These are phyloP conservation scores for Fusarium protoensiforme DNA, from an alignment of 2,329 filamentous ascomycete species.

Conservation along the genomic window DNA sequence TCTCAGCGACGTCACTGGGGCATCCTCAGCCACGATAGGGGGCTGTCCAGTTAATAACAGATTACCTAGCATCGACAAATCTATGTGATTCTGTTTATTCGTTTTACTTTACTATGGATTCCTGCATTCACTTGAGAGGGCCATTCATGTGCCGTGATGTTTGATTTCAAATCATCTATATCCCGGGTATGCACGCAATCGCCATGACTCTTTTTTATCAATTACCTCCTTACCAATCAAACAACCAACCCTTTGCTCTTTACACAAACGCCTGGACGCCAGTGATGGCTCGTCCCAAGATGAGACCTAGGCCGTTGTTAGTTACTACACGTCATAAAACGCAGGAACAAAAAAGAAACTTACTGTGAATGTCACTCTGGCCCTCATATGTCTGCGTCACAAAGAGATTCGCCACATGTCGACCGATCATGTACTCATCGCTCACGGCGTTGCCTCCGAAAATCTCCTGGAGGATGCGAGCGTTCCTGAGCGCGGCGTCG, in stretches of 20 bases:
- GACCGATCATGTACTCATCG: constrained; percentile 94
- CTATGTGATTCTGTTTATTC: background rate
- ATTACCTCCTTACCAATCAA: constrained; percentile 23
- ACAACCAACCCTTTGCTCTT: background rate
- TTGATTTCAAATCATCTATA: constrained; percentile 35
- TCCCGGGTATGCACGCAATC: constrained; percentile 11
- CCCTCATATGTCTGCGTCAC: constrained; percentile 99
- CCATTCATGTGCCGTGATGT: background rate
- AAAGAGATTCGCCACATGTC: constrained; percentile 95
- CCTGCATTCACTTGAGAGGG: background rate
- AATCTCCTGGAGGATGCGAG: constrained; percentile 87
- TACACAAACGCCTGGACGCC: constrained; percentile 84
- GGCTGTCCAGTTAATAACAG: background rate
- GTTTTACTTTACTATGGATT: background rate
- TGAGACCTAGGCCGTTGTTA: constrained; percentile 65
- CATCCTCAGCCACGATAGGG: background rate
- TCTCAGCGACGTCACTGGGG: constrained; percentile 19
- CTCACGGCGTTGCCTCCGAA: constrained; percentile 99
- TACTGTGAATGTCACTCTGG: constrained; percentile 96
- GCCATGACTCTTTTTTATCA: constrained; percentile 12
- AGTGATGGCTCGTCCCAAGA: constrained; percentile 75
- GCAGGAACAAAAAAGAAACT: constrained; percentile 52
- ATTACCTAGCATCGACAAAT: constrained; percentile 4
- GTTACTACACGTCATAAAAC: constrained; percentile 27
- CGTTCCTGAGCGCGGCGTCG: constrained; percentile 84